Evolutionary conservation across 306 rosid genomes (phyloP).

Genomic region (Prunus fruticosa): DNA sequence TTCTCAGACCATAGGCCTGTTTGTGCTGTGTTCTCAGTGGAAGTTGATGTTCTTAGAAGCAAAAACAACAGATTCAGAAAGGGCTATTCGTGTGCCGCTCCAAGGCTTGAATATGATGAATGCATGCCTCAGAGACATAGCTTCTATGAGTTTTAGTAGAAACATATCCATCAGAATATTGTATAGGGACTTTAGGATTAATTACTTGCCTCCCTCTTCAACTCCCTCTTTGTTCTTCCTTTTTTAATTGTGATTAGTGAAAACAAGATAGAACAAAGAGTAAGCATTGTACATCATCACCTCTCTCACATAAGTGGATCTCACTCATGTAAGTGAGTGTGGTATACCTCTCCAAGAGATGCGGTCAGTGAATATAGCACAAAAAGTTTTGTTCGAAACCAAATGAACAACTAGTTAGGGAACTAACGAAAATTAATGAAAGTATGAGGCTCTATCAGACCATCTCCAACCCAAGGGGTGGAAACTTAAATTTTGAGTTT

Average conservation of each 20-base stretch:
- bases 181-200: slow-evolving; percentile 16
- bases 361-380: not conserved
- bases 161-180: slow-evolving; percentile 22
- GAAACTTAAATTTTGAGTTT: no score
- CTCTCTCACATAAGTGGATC: not conserved
- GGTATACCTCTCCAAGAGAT: not conserved
- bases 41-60: slow-evolving; percentile 47
- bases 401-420: not conserved
- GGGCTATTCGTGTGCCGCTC: slow-evolving; percentile 59
- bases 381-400: not conserved
- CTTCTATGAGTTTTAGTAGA: slow-evolving; percentile 53
- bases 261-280: not conserved
- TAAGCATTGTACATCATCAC: not conserved
- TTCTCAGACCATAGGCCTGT: slow-evolving; percentile 91
- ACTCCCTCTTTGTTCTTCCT: not conserved
- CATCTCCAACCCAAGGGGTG: no score
- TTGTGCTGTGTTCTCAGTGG: slow-evolving; percentile 68
- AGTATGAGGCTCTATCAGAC: not conserved
- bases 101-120: slow-evolving; percentile 55
- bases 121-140: slow-evolving; percentile 79
- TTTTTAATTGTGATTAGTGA: not conserved
- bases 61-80: slow-evolving; percentile 62
- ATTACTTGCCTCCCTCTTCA: slow-evolving; percentile 1
- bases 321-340: not conserved
- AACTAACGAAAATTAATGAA: not conserved